phyloP scores from a whole-genome alignment of 768 basidiomycete species.

The Mycena galopus region DNA sequence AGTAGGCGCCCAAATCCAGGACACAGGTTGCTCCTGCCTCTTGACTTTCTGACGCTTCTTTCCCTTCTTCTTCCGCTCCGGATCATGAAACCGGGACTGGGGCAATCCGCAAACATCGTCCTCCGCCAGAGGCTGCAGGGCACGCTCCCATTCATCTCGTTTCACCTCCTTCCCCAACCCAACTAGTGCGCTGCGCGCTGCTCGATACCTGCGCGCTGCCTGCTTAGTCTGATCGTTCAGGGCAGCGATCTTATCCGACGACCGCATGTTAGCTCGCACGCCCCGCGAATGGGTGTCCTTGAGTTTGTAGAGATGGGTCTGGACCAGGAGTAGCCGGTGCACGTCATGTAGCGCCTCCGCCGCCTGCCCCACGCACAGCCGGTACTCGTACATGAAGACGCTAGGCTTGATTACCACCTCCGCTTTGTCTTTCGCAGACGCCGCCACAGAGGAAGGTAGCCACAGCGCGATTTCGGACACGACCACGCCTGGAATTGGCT shows the following conservation, averaged over 20 bases:
- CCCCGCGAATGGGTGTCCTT: too few relatives aligned
- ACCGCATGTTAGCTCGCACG: conserved; percentile 29
- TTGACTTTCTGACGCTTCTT: not conserved
- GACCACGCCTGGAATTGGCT: too few relatives aligned
- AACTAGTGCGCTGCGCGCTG: conserved; percentile 7
- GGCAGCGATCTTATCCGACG: not conserved
- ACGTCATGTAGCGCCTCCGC: conserved; percentile 33
- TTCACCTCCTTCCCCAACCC: conserved; percentile 22
- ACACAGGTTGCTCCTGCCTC: not conserved
- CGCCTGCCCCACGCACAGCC: conserved; percentile 30
- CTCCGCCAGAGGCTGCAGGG: conserved; percentile 32
- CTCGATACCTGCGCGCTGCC: not conserved
- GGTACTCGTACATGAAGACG: conserved; percentile 31
- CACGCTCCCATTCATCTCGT: conserved; percentile 36
- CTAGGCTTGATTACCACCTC: not conserved
- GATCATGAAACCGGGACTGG: not conserved
- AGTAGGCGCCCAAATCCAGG: not conserved
- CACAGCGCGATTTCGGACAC: conserved; percentile 27
- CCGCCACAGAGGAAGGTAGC: conserved; percentile 38
- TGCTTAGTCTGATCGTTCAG: conserved; percentile 17
- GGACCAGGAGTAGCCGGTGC: conserved; percentile 27
- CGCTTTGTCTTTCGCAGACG: not conserved
- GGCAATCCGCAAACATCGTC: conserved; percentile 22
- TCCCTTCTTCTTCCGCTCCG: not conserved
- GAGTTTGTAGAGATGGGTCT: conserved; percentile 28